phyloP scores from a whole-genome alignment of 352 stramenopile genomes.

The Globisporangium abappressorium region DNA sequence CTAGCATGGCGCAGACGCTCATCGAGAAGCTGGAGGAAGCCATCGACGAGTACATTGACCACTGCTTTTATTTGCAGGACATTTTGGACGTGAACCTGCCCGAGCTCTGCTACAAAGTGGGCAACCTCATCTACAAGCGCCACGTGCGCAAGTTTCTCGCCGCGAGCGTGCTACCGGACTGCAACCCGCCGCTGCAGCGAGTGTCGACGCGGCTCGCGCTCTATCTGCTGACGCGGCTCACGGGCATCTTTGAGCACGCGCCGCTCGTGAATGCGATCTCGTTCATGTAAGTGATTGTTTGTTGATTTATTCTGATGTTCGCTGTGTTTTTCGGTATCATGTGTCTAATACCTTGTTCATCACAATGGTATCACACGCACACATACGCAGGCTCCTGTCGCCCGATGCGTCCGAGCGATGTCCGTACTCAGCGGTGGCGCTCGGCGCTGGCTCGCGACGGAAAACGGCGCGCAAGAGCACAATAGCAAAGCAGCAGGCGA shows the following conservation, averaged over 20 bases:
- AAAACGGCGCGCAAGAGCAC: conserved; percentile 5
- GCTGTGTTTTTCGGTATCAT: neutral
- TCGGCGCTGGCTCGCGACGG: conserved; percentile 44
- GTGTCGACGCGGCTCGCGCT: conserved; percentile 75
- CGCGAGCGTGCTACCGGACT: conserved; percentile 75
- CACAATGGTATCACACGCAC: neutral
- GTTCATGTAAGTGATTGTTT: conserved; percentile 51
- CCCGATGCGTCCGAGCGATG: conserved; percentile 54
- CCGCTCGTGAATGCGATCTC: conserved; percentile 76
- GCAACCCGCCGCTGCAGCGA: conserved; percentile 61
- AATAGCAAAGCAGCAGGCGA: neutral
- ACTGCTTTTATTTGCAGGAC: conserved; percentile 85
- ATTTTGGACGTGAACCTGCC: conserved; percentile 80
- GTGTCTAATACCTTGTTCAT: neutral
- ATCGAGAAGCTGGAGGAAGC: conserved; percentile 80
- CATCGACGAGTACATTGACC: conserved; percentile 79
- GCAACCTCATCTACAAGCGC: conserved; percentile 62
- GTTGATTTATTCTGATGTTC: neutral
- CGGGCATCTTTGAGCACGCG: conserved; percentile 78
- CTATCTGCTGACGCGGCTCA: conserved; percentile 68
- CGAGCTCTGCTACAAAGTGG: conserved; percentile 80
- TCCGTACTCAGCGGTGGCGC: conserved; percentile 56
- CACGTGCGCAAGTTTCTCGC: conserved; percentile 71
- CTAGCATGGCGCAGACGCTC: conserved; percentile 20
- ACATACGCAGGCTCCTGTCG: conserved; percentile 40